Percentiles rank a stretch among this genome's conserved stretches.
phyloP scores from a whole-genome alignment of 2,329 filamentous ascomycete species.

The Botrytis galanthina region DNA sequence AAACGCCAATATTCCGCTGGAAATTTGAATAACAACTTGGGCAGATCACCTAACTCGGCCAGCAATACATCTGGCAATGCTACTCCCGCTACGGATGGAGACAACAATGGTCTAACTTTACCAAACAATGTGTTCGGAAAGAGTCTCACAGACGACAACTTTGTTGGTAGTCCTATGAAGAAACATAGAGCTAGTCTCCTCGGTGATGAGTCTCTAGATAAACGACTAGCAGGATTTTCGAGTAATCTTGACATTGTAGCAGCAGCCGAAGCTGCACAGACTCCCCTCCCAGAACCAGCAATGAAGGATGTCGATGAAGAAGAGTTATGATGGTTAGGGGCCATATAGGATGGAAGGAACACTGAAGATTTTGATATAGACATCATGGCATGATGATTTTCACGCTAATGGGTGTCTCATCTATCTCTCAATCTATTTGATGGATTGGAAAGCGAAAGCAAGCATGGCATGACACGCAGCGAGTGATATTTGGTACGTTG shows the following conservation, averaged over 20 bases:
- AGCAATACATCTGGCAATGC: conserved; percentile 43
- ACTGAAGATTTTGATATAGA: conserved; percentile 10
- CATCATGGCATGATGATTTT: background rate
- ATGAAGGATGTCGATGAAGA: conserved; percentile 30
- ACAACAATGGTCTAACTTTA: conserved; percentile 32
- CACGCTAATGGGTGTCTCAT: conserved; percentile 1
- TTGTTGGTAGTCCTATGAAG: conserved; percentile 70
- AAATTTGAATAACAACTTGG: conserved; percentile 50
- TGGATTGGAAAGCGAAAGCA: conserved; percentile 9
- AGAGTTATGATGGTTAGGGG: conserved; percentile 34
- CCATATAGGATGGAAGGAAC: conserved; percentile 6
- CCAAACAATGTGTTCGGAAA: conserved; percentile 44
- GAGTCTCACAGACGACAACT: conserved; percentile 46
- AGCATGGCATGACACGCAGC: conserved; percentile 4
- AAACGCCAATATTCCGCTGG: conserved; percentile 79
- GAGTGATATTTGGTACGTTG: conserved; percentile 4
- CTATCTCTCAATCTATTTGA: conserved; percentile 5
- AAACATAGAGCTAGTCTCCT: conserved; percentile 66
- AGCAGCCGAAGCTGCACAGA: conserved; percentile 36
- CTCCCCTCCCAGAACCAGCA: conserved; percentile 28
- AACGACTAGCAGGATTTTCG: conserved; percentile 31
- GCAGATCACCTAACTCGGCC: conserved; percentile 48
- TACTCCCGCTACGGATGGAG: conserved; percentile 45
- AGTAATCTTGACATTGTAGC: conserved; percentile 32
- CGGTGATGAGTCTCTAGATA: conserved; percentile 42